These are phyloP conservation scores for Mycena vitilis DNA, from an alignment of 768 basidiomycete species.

Conservation along the genomic window DNA sequence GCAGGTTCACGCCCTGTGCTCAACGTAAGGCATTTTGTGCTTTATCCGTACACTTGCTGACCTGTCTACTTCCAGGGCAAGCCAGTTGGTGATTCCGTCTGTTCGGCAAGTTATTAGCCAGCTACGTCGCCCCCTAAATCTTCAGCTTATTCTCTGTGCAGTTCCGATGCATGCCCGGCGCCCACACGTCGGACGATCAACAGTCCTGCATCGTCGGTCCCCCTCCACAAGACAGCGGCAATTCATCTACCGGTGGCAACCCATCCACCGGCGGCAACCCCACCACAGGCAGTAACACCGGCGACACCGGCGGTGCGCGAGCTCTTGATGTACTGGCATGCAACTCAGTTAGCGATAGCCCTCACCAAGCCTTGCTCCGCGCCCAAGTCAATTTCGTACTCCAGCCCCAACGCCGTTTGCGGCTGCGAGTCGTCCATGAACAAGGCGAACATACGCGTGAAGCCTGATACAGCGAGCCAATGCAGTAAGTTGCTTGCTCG, in stretches of 20 bases:
- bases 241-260: too few species aligned
- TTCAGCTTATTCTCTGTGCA: not conserved
- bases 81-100: conserved; percentile 9
- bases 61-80: not conserved
- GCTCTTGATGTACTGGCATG: too few species aligned
- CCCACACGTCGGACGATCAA: not conserved
- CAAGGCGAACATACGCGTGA: not conserved
- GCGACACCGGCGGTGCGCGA: not conserved
- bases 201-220: not conserved
- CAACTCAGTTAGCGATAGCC: too few species aligned
- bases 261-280: too few species aligned
- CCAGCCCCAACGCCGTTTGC: not conserved
- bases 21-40: too few species aligned
- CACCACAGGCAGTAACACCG: too few species aligned
- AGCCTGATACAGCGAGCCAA: not conserved
- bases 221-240: not conserved
- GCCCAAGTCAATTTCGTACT: not conserved
- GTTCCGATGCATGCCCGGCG: conserved; percentile 10
- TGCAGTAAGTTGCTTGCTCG: not conserved
- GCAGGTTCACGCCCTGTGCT: too few species aligned
- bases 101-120: not conserved
- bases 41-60: too few species aligned
- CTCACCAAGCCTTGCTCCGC: not conserved
- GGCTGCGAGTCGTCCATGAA: not conserved
- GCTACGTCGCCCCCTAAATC: too few species aligned